Percentiles rank a stretch among this genome's conserved stretches.
These are phyloP conservation scores for Brasilioporus rufonigricans DNA, from an alignment of 768 basidiomycete genomes.

Conservation along the genomic window DNA sequence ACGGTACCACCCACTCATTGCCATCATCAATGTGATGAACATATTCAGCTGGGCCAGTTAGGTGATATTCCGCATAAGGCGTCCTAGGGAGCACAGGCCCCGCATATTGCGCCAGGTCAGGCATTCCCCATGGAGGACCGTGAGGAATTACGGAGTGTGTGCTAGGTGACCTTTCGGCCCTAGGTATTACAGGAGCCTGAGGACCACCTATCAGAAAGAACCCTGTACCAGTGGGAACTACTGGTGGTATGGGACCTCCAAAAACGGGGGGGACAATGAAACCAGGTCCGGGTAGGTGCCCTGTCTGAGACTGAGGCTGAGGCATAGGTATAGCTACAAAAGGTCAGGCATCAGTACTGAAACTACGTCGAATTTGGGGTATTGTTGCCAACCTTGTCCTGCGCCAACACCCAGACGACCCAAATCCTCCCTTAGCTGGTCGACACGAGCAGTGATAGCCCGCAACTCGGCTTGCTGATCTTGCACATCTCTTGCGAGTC, in stretches of 20 bases:
- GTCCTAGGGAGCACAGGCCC: too few species aligned
- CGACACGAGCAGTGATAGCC: conserved; percentile 61
- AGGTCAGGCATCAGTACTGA: not conserved
- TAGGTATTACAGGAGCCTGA: too few species aligned
- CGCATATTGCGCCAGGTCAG: too few species aligned
- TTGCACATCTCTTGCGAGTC: conserved; percentile 75
- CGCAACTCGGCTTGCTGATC: conserved; percentile 75
- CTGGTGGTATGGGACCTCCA: conserved; percentile 13
- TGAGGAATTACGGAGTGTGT: conserved; percentile 31
- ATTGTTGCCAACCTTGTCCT: conserved; percentile 33
- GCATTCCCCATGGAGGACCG: too few species aligned
- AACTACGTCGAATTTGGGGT: not conserved
- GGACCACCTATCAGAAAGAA: conserved; percentile 21
- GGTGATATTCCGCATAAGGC: too few species aligned
- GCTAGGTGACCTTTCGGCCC: conserved; percentile 16
- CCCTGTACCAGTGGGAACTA: conserved; percentile 15
- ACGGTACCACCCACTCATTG: conserved; percentile 23
- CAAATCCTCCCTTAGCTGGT: conserved; percentile 42
- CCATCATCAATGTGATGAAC: not conserved
- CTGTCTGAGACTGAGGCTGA: conserved; percentile 16
- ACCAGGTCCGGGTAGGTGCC: not conserved
- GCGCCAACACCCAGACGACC: conserved; percentile 47
- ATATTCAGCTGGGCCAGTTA: too few species aligned
- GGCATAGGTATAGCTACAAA: conserved; percentile 26
- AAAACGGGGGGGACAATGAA: conserved; percentile 22